A percentile compares a stretch with the other conserved stretches of the same genome.
These are phyloP conservation scores for Russula dissimulans DNA, from an alignment of 768 basidiomycete species.

Conservation along the genomic window DNA sequence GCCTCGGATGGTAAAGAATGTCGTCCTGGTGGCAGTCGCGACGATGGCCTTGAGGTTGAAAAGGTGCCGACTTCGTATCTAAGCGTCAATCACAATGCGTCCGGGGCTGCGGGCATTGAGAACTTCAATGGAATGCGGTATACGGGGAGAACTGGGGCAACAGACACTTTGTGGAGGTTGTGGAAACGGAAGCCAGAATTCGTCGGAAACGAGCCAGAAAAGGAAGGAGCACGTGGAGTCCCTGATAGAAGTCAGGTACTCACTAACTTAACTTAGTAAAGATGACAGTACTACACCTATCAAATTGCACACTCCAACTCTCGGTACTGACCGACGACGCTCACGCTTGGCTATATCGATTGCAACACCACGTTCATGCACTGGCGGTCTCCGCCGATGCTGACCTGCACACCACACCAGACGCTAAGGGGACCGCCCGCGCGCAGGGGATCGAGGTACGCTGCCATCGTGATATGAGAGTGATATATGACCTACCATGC, in stretches of 20 bases:
- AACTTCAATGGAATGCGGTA: neutral
- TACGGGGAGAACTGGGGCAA: neutral
- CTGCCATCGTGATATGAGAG: slow-evolving; percentile 20
- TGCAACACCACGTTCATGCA: slow-evolving; percentile 68
- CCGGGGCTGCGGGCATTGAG: neutral
- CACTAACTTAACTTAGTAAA: no score
- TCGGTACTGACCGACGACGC: slow-evolving; percentile 46
- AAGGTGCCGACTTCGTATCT: slow-evolving; percentile 48
- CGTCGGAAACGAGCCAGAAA: slow-evolving; percentile 71
- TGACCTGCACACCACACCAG: slow-evolving; percentile 74
- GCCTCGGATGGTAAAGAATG: slow-evolving; percentile 64
- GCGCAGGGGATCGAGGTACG: neutral
- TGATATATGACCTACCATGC: slow-evolving; percentile 42
- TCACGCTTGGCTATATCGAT: slow-evolving; percentile 67
- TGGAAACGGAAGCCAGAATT: slow-evolving; percentile 77
- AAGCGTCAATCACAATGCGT: neutral
- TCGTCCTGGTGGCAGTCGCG: slow-evolving; percentile 58
- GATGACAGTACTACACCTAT: no score
- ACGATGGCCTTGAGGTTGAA: slow-evolving; percentile 74
- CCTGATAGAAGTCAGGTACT: no score
- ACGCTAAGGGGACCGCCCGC: slow-evolving; percentile 32
- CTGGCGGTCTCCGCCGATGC: slow-evolving; percentile 57
- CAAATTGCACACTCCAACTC: neutral
- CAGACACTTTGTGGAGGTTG: slow-evolving; percentile 67
- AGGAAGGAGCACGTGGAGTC: slow-evolving; percentile 72